Evolutionary conservation across 108 stramenopile species (phyloP), one percentile per base, ranked within the genome.

Genomic region (Seminavis robusta): DNA sequence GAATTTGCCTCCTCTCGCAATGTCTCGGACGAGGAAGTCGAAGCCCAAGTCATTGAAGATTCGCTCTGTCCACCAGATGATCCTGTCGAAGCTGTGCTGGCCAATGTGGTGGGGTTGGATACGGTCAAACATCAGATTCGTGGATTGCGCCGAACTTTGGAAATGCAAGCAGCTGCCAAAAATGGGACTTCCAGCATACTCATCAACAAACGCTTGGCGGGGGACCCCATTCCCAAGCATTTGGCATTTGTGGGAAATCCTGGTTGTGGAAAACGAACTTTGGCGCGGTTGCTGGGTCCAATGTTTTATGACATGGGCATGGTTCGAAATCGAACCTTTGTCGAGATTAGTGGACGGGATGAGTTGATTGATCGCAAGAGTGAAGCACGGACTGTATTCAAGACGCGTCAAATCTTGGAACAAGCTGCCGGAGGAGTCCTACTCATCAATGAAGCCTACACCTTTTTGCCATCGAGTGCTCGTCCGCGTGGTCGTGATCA

Each of bases 181-280:
- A 53, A 70, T 39, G 64, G 56, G 9, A 19, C 37, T 19, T 30
- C 52, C 36, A 15, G 13, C 9, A n/a, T n/a, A n/a, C n/a, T n/a
- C n/a, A n/a, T n/a, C n/a, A n/a, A n/a, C n/a, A n/a, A n/a, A n/a
- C 33, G 42, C 33, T 23, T 60, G 20, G 66, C 71, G 42, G n/a
- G n/a, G n/a, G n/a, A n/a, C n/a, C n/a, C n/a, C n/a, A 60, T 67
- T 4, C 83, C 87, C 13, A 63, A 73, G 42, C 91, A 91, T 59
- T 59, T 88, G 32, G 71, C 80, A 23, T 77, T 98, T 28, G 72
- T 88, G 16, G 97, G 97, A 21, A 90, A 86, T 56, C 92, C 97
- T 0, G 97, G 97, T 13, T 86, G 86, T 26, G 94, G 95, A 25
- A 96, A 95, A 64, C 80, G 86, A 4, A 83, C 69, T 31, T 88